Base-by-base conservation (phyloP, 2,329 filamentous ascomycete genomes). In the Ophiobolus disseminans region DNA sequence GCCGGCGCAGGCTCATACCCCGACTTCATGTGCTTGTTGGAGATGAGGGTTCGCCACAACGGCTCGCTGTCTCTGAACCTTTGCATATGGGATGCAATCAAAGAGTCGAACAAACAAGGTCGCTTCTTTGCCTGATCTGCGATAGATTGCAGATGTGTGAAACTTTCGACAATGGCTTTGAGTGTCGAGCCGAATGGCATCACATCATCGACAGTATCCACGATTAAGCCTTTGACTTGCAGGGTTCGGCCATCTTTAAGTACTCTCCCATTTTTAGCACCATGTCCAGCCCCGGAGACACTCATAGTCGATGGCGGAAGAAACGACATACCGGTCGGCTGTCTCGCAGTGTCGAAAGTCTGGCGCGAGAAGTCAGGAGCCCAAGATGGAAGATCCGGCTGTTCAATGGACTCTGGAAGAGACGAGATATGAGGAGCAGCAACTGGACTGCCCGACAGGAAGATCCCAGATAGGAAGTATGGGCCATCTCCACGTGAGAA, bases 281-380 rank as follows among this genome's bases (percentile, higher is more conserved):
- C 40, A 26, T 19, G 30, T 26, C 40, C 40, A 7, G 31, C 40
- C 4, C 40, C 40, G 2, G 40, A 43, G n/a, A 21, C 40, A 20
- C 28, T 31, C 30, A 34, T 35, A 3, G 21, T 36, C 2, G 40
- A 16, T 25, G 40, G 40, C 14, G 40, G 40, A 26, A 10, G 20
- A 9, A 43, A 43, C 4, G 9, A 3, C 20, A n/a, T 22, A 13
- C 40, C 30, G 30, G 14, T n/a, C 16, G 40, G 19, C 11, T 43
- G 40, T 3, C 20, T 10, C 4, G 20, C 21, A 16, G n/a, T 25
- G 22, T 26, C 20, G 26, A 14, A 22, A 13, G 16, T 14, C 16
- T 43, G 40, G 4, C 40, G 31, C 19, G 40, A 25, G 14, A 43
- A 43, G 40, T 43, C 40, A 2, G 40, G 40, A 14, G 36, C 40